These are phyloP conservation scores for Penicillium longicatenatum DNA, from an alignment of 495 filamentous ascomycete species.

Conservation along the genomic window DNA sequence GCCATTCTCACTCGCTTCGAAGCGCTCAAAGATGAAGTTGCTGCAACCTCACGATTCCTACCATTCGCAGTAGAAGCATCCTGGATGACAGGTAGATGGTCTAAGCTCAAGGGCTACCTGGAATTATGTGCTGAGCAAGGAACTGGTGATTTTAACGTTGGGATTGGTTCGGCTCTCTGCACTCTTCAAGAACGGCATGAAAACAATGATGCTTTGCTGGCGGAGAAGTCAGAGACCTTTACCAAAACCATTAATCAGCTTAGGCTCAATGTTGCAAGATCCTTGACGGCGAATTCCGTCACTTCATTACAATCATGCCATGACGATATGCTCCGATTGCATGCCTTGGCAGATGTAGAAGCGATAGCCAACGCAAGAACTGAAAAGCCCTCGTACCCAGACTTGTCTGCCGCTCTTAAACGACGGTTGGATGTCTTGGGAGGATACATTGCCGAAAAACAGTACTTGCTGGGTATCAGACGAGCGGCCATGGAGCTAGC, in stretches of 20 bases:
- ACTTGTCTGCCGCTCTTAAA: conserved; percentile 61
- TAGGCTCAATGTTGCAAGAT: conserved; percentile 68
- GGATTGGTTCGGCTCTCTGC: conserved; percentile 71
- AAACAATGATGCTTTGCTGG: not conserved
- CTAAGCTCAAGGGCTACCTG: conserved; percentile 70
- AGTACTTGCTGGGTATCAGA: conserved; percentile 87
- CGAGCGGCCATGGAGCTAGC: conserved; percentile 80
- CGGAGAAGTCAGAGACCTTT: conserved; percentile 43
- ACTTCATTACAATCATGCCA: conserved; percentile 80
- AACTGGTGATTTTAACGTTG: conserved; percentile 79
- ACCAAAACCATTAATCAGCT: conserved; percentile 59
- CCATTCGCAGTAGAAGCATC: conserved; percentile 87
- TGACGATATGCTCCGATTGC: conserved; percentile 77
- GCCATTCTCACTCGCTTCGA: conserved; percentile 83
- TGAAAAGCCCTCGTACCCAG: conserved; percentile 31
- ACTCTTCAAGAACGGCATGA: conserved; percentile 53
- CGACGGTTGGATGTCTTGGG: conserved; percentile 82
- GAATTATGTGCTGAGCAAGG: conserved; percentile 46
- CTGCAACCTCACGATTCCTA: conserved; percentile 59
- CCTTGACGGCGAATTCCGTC: conserved; percentile 72
- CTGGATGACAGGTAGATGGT: conserved; percentile 85
- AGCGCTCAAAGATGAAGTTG: conserved; percentile 59
- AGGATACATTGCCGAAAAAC: conserved; percentile 85
- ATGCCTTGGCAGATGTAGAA: conserved; percentile 86
- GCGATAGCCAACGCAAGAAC: conserved; percentile 61